These are phyloP conservation scores for Periconia macrospinosa DNA, from an alignment of 2,329 filamentous ascomycete species.

Conservation along the genomic window DNA sequence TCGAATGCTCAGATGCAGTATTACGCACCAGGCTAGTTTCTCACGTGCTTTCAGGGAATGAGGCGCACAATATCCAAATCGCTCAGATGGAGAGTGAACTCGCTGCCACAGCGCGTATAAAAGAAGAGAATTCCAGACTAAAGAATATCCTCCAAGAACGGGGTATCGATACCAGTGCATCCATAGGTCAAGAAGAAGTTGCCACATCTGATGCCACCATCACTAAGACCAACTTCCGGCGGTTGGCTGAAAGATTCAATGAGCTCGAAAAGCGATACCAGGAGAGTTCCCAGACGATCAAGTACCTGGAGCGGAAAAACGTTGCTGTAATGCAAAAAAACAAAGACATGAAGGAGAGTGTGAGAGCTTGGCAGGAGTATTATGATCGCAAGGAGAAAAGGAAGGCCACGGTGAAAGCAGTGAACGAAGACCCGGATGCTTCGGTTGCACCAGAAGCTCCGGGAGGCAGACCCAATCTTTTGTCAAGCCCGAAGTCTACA, in stretches of 20 bases:
- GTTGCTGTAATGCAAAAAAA: slow-evolving; percentile 38
- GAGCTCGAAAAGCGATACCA: slow-evolving; percentile 36
- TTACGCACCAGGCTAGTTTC: slow-evolving; percentile 5
- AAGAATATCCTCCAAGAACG: slow-evolving; percentile 17
- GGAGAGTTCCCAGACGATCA: slow-evolving; percentile 27
- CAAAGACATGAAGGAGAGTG: slow-evolving; percentile 43
- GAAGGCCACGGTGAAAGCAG: slow-evolving; percentile 15
- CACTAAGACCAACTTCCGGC: slow-evolving; percentile 26
- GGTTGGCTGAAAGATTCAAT: slow-evolving; percentile 32
- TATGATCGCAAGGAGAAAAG: slow-evolving; percentile 30
- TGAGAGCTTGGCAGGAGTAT: slow-evolving; percentile 42
- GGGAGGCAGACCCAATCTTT: slow-evolving; percentile 13
- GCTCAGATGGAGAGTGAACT: slow-evolving; percentile 29
- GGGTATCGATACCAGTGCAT: slow-evolving; percentile 2
- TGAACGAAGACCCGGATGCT: slow-evolving; percentile 8
- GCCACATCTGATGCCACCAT: slow-evolving; percentile 5
- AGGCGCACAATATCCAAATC: slow-evolving; percentile 28
- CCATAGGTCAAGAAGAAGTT: slow-evolving; percentile 2
- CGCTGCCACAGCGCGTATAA: slow-evolving; percentile 26
- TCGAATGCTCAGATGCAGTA: neutral
- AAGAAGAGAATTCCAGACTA: slow-evolving; percentile 26
- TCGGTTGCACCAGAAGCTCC: slow-evolving; percentile 9
- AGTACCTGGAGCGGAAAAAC: slow-evolving; percentile 39
- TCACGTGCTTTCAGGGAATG: slow-evolving; percentile 23
- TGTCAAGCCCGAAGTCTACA: slow-evolving; percentile 26